Percentiles rank a stretch among this genome's conserved stretches.
These are phyloP conservation scores for Aegilops tauschii DNA, from an alignment of 176 grass and related monocot species.

Conservation along the genomic window DNA sequence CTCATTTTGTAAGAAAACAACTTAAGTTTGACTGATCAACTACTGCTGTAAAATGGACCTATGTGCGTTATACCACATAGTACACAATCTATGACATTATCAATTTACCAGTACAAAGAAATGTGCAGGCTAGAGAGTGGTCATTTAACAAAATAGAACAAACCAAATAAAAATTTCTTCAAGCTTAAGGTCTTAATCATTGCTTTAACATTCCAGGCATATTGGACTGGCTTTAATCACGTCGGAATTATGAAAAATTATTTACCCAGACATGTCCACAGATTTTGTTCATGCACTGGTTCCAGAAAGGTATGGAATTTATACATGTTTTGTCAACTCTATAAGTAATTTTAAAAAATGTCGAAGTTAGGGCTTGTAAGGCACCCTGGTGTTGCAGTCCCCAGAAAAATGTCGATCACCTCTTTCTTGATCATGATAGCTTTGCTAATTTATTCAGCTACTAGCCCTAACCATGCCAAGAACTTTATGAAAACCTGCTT, in stretches of 20 bases:
- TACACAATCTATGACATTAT: neutral
- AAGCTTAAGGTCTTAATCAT: neutral
- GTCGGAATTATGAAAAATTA: neutral
- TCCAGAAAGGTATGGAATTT: neutral
- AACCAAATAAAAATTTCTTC: neutral
- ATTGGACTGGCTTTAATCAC: neutral
- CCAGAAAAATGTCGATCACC: neutral
- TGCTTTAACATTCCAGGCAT: neutral
- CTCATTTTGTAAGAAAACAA: constrained; percentile 1
- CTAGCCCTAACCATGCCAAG: neutral
- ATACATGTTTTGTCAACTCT: neutral
- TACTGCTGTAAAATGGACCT: neutral
- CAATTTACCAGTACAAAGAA: constrained; percentile 5
- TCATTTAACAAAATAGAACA: neutral
- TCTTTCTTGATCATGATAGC: neutral
- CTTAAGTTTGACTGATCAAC: neutral
- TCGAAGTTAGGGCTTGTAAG: neutral
- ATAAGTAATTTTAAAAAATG: neutral
- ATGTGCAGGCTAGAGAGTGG: neutral
- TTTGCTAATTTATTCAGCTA: constrained; percentile 15
- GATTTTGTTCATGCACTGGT: neutral
- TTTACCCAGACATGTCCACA: neutral
- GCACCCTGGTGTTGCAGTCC: neutral
- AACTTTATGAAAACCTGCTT: constrained; percentile 25
- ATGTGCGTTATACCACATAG: neutral